A percentile compares a stretch with the other conserved stretches of the same genome.
phyloP scores from a whole-genome alignment of 306 rosid genomes.

The Alnus glutinosa region DNA sequence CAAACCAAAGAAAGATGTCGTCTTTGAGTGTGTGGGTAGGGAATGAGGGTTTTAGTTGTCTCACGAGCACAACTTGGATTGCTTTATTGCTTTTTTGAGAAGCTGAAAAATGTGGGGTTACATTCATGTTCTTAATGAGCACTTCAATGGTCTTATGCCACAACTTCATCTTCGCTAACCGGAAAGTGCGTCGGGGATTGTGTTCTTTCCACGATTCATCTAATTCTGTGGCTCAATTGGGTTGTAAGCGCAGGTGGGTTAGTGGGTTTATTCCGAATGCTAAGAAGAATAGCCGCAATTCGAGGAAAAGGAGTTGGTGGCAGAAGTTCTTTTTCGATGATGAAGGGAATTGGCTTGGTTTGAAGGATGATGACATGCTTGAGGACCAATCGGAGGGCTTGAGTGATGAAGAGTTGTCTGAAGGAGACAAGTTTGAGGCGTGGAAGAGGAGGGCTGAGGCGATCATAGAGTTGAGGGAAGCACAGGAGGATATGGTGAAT shows the following conservation, averaged over 20 bases:
- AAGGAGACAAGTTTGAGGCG: slow-evolving; percentile 70
- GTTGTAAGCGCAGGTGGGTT: slow-evolving; percentile 34
- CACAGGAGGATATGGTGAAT: slow-evolving; percentile 62
- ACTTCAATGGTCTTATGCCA: slow-evolving; percentile 51
- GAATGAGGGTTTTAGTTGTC: background rate
- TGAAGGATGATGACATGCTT: slow-evolving; percentile 71
- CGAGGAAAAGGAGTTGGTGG: slow-evolving; percentile 78
- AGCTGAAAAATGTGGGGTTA: slow-evolving; percentile 57
- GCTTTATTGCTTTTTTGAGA: slow-evolving; percentile 19
- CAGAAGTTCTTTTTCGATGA: slow-evolving; percentile 66
- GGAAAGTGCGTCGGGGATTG: slow-evolving; percentile 26
- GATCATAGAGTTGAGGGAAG: slow-evolving; percentile 77
- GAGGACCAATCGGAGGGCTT: slow-evolving; percentile 35
- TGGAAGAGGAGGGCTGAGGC: slow-evolving; percentile 97
- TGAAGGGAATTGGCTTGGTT: slow-evolving; percentile 81
- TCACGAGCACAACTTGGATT: background rate
- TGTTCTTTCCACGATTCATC: slow-evolving; percentile 35
- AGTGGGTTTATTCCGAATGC: slow-evolving; percentile 52
- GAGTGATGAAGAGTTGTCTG: slow-evolving; percentile 34
- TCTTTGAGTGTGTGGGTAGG: background rate
- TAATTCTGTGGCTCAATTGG: slow-evolving; percentile 27
- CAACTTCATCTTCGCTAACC: slow-evolving; percentile 41
- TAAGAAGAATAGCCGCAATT: slow-evolving; percentile 35
- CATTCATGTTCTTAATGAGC: slow-evolving; percentile 56
- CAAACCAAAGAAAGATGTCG: background rate